Percentiles rank a stretch among this genome's conserved stretches.
These are phyloP conservation scores for Fusarium brachygibbosum DNA, from an alignment of 2,329 filamentous ascomycete genomes.

Conservation along the genomic window DNA sequence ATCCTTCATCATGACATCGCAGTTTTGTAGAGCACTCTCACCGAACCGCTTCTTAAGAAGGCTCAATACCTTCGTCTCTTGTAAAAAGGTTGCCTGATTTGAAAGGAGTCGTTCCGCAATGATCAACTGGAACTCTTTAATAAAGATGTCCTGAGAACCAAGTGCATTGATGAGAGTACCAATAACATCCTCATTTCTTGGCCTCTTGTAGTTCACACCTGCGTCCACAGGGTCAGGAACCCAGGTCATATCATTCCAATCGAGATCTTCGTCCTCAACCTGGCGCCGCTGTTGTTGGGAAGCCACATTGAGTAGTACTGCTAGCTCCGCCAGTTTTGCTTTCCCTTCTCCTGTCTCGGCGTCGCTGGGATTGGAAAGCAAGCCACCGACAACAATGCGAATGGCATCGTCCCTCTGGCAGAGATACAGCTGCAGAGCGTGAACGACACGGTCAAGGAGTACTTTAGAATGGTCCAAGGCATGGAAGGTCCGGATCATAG, in stretches of 20 bases:
- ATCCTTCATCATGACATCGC: slow-evolving; percentile 97
- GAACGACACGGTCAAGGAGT: slow-evolving; percentile 79
- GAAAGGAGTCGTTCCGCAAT: slow-evolving; percentile 84
- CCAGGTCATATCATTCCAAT: slow-evolving; percentile 96
- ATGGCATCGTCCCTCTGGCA: slow-evolving; percentile 83
- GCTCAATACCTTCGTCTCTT: slow-evolving; percentile 85
- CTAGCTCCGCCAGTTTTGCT: slow-evolving; percentile 74
- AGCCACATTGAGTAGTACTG: slow-evolving; percentile 73
- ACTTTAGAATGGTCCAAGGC: slow-evolving; percentile 83
- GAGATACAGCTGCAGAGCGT: slow-evolving; percentile 80
- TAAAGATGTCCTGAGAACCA: slow-evolving; percentile 90
- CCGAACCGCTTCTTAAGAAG: slow-evolving; percentile 91
- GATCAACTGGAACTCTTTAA: slow-evolving; percentile 91
- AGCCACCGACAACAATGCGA: slow-evolving; percentile 79
- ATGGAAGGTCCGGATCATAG: slow-evolving; percentile 82
- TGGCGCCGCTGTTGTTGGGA: slow-evolving; percentile 66
- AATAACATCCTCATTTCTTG: slow-evolving; percentile 90
- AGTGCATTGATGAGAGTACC: slow-evolving; percentile 90
- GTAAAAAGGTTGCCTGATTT: slow-evolving; percentile 77
- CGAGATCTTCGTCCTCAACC: slow-evolving; percentile 76
- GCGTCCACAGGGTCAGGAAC: slow-evolving; percentile 93
- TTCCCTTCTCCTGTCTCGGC: slow-evolving; percentile 61
- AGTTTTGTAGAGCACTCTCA: slow-evolving; percentile 86
- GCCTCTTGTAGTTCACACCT: slow-evolving; percentile 89
- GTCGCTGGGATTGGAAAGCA: slow-evolving; percentile 73